These are phyloP conservation scores for Lotus japonicus DNA, from an alignment of 306 rosid genomes.

Conservation along the genomic window DNA sequence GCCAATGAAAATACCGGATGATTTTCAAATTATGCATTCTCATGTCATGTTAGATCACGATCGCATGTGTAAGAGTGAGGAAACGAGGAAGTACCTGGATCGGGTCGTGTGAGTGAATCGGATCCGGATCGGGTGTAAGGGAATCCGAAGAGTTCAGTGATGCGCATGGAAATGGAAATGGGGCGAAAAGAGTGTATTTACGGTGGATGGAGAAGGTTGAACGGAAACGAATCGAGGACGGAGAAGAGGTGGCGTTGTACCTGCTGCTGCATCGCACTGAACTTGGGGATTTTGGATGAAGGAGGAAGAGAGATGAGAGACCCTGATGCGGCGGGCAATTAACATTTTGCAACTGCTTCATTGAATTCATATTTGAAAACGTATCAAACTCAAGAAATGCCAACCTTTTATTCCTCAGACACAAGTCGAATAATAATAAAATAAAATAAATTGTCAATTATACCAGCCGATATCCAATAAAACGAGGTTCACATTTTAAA, in stretches of 20 bases:
- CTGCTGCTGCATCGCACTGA: background rate
- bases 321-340: background rate
- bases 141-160: constrained; percentile 20
- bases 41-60: too few relatives aligned
- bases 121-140: constrained; percentile 26
- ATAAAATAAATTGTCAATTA: too few relatives aligned
- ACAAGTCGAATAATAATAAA: too few relatives aligned
- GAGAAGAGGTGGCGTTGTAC: constrained; percentile 1
- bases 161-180: constrained; percentile 7
- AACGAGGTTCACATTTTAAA: too few relatives aligned
- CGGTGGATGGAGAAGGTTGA: background rate
- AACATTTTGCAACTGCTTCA: background rate
- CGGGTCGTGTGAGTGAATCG: background rate
- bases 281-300: background rate
- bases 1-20: too few relatives aligned
- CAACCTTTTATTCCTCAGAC: too few relatives aligned
- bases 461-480: too few relatives aligned
- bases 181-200: background rate
- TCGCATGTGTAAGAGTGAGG: too few relatives aligned
- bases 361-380: too few relatives aligned
- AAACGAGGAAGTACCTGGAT: constrained; percentile 25
- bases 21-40: too few relatives aligned
- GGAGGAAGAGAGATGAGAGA: constrained; percentile 4
- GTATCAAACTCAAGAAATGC: too few relatives aligned
- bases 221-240: constrained; percentile 12